Percentiles rank a stretch among this genome's conserved stretches.
Evolutionary conservation across 768 basidiomycete genomes (phyloP).

Genomic region (Termitomyces sp.): DNA sequence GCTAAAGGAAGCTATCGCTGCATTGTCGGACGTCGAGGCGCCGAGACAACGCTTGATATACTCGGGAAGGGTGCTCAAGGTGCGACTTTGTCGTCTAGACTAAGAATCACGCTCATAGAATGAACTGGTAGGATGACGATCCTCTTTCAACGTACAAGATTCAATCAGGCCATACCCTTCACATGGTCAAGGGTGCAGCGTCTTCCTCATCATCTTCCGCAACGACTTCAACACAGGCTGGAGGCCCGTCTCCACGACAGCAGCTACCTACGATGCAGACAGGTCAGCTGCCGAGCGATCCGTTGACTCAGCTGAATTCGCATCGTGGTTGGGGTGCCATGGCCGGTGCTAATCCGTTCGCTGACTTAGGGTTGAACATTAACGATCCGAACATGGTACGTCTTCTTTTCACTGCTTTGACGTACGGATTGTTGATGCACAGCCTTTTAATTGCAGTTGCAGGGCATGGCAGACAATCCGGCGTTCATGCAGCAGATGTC

Average conservation of each 20-base stretch:
- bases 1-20: constrained; percentile 87
- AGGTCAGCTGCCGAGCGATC: constrained; percentile 85
- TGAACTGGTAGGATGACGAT: constrained; percentile 66
- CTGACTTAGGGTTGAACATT: constrained; percentile 83
- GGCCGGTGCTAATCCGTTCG: constrained; percentile 90
- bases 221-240: constrained; percentile 25
- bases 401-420: not conserved
- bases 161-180: constrained; percentile 80
- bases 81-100: constrained; percentile 17
- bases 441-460: constrained; percentile 41
- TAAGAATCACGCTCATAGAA: not conserved
- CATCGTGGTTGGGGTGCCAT: constrained; percentile 73
- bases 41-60: constrained; percentile 91
- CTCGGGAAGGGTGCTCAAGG: constrained; percentile 80
- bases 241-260: constrained; percentile 21
- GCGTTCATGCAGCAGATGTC: constrained; percentile 88
- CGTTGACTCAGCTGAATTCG: constrained; percentile 77
- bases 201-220: constrained; percentile 32
- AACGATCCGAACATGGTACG: constrained; percentile 93
- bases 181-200: constrained; percentile 87
- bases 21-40: constrained; percentile 78
- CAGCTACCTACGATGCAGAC: constrained; percentile 82
- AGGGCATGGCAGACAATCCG: constrained; percentile 80
- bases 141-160: constrained; percentile 83
- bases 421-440: not conserved